Percentiles rank a stretch among this genome's conserved stretches.
These are phyloP conservation scores for Candida insectorum DNA, from an alignment of 805 yeast genomes.

Conservation along the genomic window DNA sequence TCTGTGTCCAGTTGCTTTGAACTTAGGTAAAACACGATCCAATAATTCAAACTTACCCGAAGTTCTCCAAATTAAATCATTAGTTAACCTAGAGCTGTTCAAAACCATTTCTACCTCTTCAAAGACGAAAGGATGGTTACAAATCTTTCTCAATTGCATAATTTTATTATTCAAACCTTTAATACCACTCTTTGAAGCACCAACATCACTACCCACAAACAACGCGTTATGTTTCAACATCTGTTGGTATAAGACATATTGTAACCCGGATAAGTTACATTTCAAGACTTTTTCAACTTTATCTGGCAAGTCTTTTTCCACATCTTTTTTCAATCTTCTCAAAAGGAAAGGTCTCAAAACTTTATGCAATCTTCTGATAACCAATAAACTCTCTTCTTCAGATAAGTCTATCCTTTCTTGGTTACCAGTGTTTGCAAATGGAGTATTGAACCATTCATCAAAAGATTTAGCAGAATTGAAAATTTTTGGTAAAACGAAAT, in stretches of 20 bases:
- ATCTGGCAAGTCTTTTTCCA: slow-evolving; percentile 81
- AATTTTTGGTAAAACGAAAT: slow-evolving; percentile 78
- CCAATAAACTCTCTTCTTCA: slow-evolving; percentile 81
- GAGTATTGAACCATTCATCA: slow-evolving; percentile 89
- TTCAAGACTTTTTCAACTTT: slow-evolving; percentile 80
- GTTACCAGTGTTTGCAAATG: slow-evolving; percentile 80
- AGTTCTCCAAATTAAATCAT: slow-evolving; percentile 68
- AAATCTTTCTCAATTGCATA: slow-evolving; percentile 82
- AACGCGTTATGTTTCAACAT: slow-evolving; percentile 71
- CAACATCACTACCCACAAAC: slow-evolving; percentile 61
- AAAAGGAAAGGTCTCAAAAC: slow-evolving; percentile 81
- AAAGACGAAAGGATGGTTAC: slow-evolving; percentile 85
- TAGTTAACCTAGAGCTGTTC: slow-evolving; percentile 59
- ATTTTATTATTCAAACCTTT: slow-evolving; percentile 78
- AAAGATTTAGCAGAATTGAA: slow-evolving; percentile 83
- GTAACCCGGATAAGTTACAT: slow-evolving; percentile 74
- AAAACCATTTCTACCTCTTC: slow-evolving; percentile 75
- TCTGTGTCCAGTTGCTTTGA: slow-evolving; percentile 70
- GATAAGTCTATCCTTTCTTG: slow-evolving; percentile 78
- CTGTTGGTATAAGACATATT: slow-evolving; percentile 67
- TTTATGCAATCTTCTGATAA: slow-evolving; percentile 81
- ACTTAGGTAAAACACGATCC: slow-evolving; percentile 73
- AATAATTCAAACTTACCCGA: slow-evolving; percentile 80
- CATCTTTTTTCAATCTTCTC: slow-evolving; percentile 83
- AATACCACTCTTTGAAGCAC: slow-evolving; percentile 61